These are phyloP conservation scores for Neurospora sp. DNA, from an alignment of 2,329 filamentous ascomycete genomes.

Conservation along the genomic window DNA sequence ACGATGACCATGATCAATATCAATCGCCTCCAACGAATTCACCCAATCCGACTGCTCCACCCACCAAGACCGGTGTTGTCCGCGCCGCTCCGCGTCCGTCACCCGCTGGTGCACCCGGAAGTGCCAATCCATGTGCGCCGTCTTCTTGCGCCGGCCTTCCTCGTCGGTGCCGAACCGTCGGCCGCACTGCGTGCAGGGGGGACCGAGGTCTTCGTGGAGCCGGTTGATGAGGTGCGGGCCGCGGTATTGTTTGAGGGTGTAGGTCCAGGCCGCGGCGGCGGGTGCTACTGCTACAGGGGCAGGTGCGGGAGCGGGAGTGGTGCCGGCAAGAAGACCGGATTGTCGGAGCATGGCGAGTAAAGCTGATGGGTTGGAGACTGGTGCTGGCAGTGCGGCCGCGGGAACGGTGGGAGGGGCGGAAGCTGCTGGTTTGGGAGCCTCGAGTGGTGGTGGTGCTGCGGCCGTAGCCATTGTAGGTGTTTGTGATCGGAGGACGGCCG, in stretches of 20 bases:
- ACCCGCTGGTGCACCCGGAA: constrained; percentile 88
- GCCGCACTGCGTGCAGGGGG: constrained; percentile 85
- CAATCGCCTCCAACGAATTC: constrained; percentile 68
- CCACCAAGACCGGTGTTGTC: constrained; percentile 90
- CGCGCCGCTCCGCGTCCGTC: constrained; percentile 73
- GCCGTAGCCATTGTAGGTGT: constrained; percentile 1
- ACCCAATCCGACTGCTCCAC: constrained; percentile 94
- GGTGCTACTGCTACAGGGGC: constrained; percentile 3
- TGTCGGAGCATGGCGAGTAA: constrained; percentile 58
- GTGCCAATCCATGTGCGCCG: constrained; percentile 94
- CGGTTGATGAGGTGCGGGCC: constrained; percentile 63
- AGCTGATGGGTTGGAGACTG: constrained; percentile 37
- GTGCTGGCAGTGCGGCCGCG: constrained; percentile 16
- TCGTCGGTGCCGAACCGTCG: constrained; percentile 71
- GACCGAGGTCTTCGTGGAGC: constrained; percentile 73
- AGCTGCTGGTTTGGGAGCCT: background rate
- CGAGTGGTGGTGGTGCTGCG: constrained; percentile 17
- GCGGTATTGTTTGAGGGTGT: constrained; percentile 31
- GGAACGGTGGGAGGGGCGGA: background rate
- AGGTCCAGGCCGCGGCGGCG: constrained; percentile 40
- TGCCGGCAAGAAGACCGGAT: constrained; percentile 51
- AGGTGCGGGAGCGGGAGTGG: constrained; percentile 26
- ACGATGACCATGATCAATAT: constrained; percentile 41
- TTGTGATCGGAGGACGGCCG: background rate
- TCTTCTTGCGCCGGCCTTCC: constrained; percentile 76